Evolutionary conservation across 2,329 filamentous ascomycete genomes (phyloP).

Genomic region (Paraphoma chrysanthemicola): DNA sequence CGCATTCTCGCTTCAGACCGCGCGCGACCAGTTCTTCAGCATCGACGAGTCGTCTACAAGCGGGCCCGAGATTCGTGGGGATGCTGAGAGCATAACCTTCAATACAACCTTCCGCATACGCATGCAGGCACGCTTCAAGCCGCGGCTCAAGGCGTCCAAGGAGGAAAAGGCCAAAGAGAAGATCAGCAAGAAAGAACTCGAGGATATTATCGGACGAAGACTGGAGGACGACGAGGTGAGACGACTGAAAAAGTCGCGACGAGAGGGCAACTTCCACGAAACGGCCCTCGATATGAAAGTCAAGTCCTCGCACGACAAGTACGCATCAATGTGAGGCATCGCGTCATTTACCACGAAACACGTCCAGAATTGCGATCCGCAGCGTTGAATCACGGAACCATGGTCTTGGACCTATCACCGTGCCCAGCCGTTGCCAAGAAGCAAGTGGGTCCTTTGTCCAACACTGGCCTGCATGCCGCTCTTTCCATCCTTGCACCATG

Average conservation of each 20-base stretch:
- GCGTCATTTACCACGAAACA: neutral
- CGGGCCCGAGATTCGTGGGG: constrained; percentile 73
- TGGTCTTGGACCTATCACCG: neutral
- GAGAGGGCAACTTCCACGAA: constrained; percentile 91
- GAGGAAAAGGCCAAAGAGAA: constrained; percentile 85
- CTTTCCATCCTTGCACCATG: constrained; percentile 1
- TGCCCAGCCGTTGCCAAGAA: constrained; percentile 15
- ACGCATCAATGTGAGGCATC: constrained; percentile 31
- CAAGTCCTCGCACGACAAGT: constrained; percentile 74
- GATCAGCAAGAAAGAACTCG: constrained; percentile 84
- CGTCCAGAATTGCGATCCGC: neutral
- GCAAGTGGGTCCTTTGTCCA: constrained; percentile 6
- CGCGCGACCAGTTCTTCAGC: constrained; percentile 73
- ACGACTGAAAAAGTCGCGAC: constrained; percentile 79
- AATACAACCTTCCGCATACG: constrained; percentile 79
- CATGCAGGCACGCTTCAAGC: constrained; percentile 96
- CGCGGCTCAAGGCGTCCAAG: constrained; percentile 76
- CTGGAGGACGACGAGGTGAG: constrained; percentile 87
- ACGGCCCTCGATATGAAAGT: constrained; percentile 84
- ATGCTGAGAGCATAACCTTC: constrained; percentile 71
- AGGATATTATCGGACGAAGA: constrained; percentile 76
- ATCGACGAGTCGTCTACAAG: constrained; percentile 53
- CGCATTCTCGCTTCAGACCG: constrained; percentile 77
- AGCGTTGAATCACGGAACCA: neutral
- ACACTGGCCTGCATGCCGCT: constrained; percentile 9